Base-by-base conservation (phyloP, 768 basidiomycete species). In the Paxillus involutus region DNA sequence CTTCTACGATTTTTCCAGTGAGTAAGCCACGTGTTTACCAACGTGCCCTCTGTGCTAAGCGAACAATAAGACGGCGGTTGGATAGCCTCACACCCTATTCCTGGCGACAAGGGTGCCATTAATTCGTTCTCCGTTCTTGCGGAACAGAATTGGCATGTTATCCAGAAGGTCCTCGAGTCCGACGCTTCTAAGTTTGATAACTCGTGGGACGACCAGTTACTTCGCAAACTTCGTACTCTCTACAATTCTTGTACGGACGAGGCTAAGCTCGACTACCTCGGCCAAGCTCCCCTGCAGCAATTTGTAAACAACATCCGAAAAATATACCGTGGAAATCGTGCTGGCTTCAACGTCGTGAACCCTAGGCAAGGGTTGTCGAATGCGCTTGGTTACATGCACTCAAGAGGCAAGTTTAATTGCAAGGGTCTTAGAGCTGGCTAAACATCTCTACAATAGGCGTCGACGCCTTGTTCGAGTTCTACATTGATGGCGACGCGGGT, bases 1-100 rank as follows among this genome's bases (percentile, higher is more conserved):
- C 71, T 97, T 98, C 69, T 98, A 94, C 65, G 82, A 88, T 58
- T 98, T 86, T 72, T 85, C 94, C 10, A 95, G 94, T 95, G 64
- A 63, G 91, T 85, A 9, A 12, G 35, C 49, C 32, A 33, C 49
- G 17, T 46, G 19, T 41, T 37, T 21, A 32, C 6, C 10, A 39
- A 11, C 42, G n/a, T 46, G 24, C 35, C 47, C 35, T 40, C 52
- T 49, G 37, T 42, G 19, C 59, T 59, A 17, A 56, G 16, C 37
- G 35, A 39, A 44, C 6, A 30, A 12, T 14, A 50, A 95, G 91
- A 88, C 64, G 91, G 92, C 16, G 94, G 94, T 12, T 99, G 96
- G 96, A 77, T 89, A 17, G 81, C 80, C 40, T 72, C 76, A 0
- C 85, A 98, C 67, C 89, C 91, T 32, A 78, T 99, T 41, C 96